phyloP scores from a whole-genome alignment of 305 asterid genomes.

The Coffea humblotiana region DNA sequence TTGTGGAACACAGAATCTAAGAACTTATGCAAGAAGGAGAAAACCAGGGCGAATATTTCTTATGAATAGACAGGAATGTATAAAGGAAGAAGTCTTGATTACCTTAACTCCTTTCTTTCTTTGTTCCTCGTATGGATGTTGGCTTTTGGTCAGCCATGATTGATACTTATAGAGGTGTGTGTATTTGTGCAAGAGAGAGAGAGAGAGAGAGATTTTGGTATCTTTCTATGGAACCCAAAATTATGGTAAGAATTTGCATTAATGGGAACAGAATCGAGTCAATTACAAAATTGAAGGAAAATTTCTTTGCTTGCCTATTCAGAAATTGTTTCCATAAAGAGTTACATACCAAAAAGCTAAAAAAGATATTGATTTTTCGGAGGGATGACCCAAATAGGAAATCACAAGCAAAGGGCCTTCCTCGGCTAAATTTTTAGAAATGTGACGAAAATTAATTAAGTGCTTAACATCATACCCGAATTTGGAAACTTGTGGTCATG shows the following conservation, averaged over 20 bases:
- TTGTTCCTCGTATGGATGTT: neutral
- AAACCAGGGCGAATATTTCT: neutral
- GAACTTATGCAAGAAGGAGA: neutral
- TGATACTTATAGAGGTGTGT: neutral
- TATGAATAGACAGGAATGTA: neutral
- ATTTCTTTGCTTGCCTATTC: neutral
- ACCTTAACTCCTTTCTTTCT: neutral
- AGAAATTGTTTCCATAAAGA: neutral
- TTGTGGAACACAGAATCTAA: neutral
- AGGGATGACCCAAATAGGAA: no score
- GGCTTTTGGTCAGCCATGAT: neutral
- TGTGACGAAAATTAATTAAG: neutral
- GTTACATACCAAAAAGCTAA: neutral
- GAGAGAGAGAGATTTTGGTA: neutral
- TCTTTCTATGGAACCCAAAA: neutral
- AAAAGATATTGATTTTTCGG: no score
- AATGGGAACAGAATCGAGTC: neutral
- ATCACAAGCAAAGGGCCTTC: neutral
- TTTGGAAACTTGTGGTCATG: no score
- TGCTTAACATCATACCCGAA: no score
- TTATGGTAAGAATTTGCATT: neutral
- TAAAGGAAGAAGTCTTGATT: neutral
- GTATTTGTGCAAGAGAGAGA: neutral
- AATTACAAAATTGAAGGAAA: neutral
- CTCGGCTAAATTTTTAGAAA: no score